These are phyloP conservation scores for Boletus sp. DNA, from an alignment of 768 basidiomycete genomes.

Conservation along the genomic window DNA sequence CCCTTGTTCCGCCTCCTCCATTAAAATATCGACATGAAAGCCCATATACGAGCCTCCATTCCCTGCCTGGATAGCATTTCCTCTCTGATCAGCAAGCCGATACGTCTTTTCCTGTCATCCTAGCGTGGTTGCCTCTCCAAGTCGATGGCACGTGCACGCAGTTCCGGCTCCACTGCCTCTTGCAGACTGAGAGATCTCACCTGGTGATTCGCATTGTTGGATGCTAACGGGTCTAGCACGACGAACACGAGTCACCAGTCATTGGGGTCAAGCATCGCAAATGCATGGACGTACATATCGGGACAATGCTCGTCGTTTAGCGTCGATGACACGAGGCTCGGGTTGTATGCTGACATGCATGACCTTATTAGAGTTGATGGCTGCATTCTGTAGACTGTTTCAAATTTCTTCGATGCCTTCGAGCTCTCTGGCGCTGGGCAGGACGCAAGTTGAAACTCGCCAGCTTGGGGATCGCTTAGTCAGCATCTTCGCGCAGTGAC, in stretches of 20 bases:
- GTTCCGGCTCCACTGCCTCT: constrained; percentile 64
- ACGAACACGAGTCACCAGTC: constrained; percentile 3
- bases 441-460: too few relatives aligned
- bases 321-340: constrained; percentile 57
- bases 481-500: too few relatives aligned
- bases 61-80: constrained; percentile 64
- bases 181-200: constrained; percentile 52
- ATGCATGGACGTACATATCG: constrained; percentile 48
- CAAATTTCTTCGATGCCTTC: constrained; percentile 72
- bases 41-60: constrained; percentile 72
- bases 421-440: too few relatives aligned
- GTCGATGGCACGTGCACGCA: constrained; percentile 55
- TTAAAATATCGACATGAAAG: constrained; percentile 71
- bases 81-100: constrained; percentile 57
- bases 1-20: too few relatives aligned
- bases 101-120: constrained; percentile 56
- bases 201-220: constrained; percentile 32
- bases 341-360: constrained; percentile 62
- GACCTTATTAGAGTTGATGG: constrained; percentile 58
- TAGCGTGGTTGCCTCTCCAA: constrained; percentile 58
- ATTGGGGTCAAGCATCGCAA: not conserved
- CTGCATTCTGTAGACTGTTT: constrained; percentile 57
- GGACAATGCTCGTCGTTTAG: constrained; percentile 63
- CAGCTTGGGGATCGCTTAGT: too few relatives aligned
- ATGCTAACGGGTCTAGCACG: constrained; percentile 32